Percentiles rank a stretch among this genome's conserved stretches.
Evolutionary conservation across 192 early-diverging fungal genomes (phyloP).

Genomic region (Coemansia sp.): DNA sequence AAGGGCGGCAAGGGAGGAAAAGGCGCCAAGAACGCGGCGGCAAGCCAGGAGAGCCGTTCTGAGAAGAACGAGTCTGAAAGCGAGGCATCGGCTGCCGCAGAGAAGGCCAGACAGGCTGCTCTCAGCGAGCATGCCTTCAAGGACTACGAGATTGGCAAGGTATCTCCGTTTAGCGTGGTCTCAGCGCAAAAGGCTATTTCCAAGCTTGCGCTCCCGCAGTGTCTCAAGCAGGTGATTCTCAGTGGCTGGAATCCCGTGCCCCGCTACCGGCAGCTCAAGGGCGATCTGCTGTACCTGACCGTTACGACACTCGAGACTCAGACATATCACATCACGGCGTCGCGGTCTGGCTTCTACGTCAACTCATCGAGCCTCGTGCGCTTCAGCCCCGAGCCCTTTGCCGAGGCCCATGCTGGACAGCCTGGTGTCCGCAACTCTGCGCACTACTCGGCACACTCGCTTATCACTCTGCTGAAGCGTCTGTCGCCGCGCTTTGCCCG

Average conservation of each 20-base stretch:
- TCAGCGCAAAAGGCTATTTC: slow-evolving; percentile 56
- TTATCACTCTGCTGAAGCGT: slow-evolving; percentile 61
- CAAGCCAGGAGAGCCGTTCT: background rate
- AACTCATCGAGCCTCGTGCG: slow-evolving; percentile 70
- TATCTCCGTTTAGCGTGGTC: slow-evolving; percentile 45
- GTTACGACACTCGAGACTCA: slow-evolving; percentile 83
- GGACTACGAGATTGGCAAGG: slow-evolving; percentile 5
- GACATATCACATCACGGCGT: slow-evolving; percentile 79
- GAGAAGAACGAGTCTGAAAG: slow-evolving; percentile 5
- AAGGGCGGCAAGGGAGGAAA: slow-evolving; percentile 25
- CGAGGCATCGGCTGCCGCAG: slow-evolving; percentile 11
- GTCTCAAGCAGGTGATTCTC: slow-evolving; percentile 67
- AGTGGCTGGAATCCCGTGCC: slow-evolving; percentile 96
- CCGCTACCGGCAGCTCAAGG: slow-evolving; percentile 64
- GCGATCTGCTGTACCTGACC: slow-evolving; percentile 88
- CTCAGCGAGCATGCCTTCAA: slow-evolving; percentile 14
- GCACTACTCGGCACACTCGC: slow-evolving; percentile 55
- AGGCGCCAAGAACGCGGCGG: background rate
- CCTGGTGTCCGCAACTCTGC: slow-evolving; percentile 38
- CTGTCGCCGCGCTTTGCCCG: slow-evolving; percentile 69
- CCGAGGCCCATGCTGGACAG: slow-evolving; percentile 17
- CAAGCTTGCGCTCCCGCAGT: slow-evolving; percentile 54
- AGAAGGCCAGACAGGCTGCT: slow-evolving; percentile 1
- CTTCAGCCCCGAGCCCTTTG: slow-evolving; percentile 58
- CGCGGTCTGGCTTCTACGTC: slow-evolving; percentile 82